Conservation (phyloP, 2,329 filamentous ascomycete species). For the Fusarium nodosum region DNA sequence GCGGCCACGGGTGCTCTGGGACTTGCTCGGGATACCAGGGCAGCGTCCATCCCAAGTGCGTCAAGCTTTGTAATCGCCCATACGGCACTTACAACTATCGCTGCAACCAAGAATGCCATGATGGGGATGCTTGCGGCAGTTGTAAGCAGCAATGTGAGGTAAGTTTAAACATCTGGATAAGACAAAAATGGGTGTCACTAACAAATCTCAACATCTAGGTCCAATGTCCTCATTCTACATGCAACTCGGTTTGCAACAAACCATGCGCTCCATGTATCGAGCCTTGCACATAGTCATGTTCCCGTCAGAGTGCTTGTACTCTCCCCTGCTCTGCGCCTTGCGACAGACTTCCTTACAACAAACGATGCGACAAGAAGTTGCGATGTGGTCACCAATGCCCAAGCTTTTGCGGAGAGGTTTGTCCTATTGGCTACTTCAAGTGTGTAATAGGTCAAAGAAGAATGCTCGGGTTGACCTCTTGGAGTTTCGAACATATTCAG, state of each 20-base stretch:
- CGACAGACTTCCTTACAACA: constrained; percentile 72
- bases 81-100: constrained; percentile 69
- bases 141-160: constrained; percentile 70
- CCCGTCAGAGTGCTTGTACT: constrained; percentile 63
- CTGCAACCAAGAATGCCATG: constrained; percentile 56
- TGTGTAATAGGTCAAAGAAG: neutral
- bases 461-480: constrained; percentile 68
- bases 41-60: neutral
- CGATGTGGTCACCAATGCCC: constrained; percentile 73
- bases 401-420: constrained; percentile 73
- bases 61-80: constrained; percentile 60
- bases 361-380: constrained; percentile 67
- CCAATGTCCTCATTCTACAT: constrained; percentile 68
- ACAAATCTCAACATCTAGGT: constrained; percentile 50
- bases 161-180: neutral
- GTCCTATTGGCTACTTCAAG: constrained; percentile 63
- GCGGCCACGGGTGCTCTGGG: constrained; percentile 54
- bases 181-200: neutral
- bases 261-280: constrained; percentile 72
- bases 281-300: constrained; percentile 63
- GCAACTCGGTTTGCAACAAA: constrained; percentile 66
- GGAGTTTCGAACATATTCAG: constrained; percentile 63
- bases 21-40: constrained; percentile 6
- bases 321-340: constrained; percentile 76
- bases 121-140: constrained; percentile 53